A percentile compares a stretch with the other conserved stretches of the same genome.
These are phyloP conservation scores for Salinomyces thailandicus DNA, from an alignment of 2,329 filamentous ascomycete genomes.

Conservation along the genomic window DNA sequence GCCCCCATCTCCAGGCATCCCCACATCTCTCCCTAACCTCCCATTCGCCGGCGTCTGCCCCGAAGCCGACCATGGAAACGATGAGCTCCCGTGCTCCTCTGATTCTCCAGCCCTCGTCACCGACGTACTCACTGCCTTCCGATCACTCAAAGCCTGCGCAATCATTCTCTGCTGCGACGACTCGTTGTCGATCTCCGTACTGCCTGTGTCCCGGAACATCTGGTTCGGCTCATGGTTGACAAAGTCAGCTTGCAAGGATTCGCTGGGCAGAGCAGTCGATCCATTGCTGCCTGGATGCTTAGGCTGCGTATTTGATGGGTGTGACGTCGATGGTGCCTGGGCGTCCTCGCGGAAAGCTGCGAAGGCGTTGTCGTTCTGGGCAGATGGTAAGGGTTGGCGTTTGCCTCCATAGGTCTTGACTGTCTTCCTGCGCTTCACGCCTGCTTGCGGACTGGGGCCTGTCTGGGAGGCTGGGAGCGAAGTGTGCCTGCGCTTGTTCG, in stretches of 20 bases:
- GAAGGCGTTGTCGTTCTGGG: slow-evolving; percentile 7
- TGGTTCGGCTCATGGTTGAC: slow-evolving; percentile 29
- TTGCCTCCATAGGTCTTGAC: slow-evolving; percentile 11
- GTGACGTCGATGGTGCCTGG: background rate
- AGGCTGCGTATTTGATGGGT: slow-evolving; percentile 9
- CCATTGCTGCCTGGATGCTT: slow-evolving; percentile 12
- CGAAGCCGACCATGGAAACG: slow-evolving; percentile 19
- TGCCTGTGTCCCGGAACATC: slow-evolving; percentile 33
- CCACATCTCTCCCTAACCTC: background rate
- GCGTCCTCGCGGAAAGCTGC: slow-evolving; percentile 9
- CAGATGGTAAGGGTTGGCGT: background rate
- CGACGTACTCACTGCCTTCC: background rate
- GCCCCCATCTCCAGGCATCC: too few species aligned
- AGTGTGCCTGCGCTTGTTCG: slow-evolving; percentile 14
- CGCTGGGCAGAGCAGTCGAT: slow-evolving; percentile 20
- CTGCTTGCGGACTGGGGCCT: slow-evolving; percentile 6
- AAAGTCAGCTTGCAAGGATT: slow-evolving; percentile 28
- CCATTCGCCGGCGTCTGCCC: slow-evolving; percentile 7
- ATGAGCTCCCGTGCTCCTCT: slow-evolving; percentile 14
- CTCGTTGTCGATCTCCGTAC: slow-evolving; percentile 33
- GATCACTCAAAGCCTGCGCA: slow-evolving; percentile 21
- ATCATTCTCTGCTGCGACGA: slow-evolving; percentile 32
- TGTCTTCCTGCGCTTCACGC: slow-evolving; percentile 16
- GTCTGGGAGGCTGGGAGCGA: slow-evolving; percentile 3
- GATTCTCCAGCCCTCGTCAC: slow-evolving; percentile 2